Evolutionary conservation across 2,329 filamentous ascomycete genomes (phyloP), one percentile per base, ranked within the genome.

Genomic region (Diaporthe sp.): DNA sequence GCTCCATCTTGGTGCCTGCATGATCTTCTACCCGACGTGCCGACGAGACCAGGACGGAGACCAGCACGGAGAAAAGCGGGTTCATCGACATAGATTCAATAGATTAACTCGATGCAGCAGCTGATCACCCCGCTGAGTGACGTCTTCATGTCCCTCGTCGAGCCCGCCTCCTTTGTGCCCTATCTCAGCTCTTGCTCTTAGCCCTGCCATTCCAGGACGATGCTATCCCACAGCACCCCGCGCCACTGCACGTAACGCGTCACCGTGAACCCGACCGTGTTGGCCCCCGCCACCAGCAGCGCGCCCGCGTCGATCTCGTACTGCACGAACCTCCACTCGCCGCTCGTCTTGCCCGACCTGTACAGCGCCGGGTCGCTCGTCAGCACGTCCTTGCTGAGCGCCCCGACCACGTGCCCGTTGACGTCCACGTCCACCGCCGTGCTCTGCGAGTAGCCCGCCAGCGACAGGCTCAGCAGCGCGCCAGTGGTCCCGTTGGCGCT

Each of bases 281-380:
- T 82, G 15, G 49, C 57, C 15, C 81, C 79, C 49, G 76, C 44
- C 55, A 72, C 77, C 58, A 82, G 63, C 37, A 80, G 57, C 22
- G 60, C 67, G 12, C 42, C 61, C 6, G 75, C 76, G 10, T 78
- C 76, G 12, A 83, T 80, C 15, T 77, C 76, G 67, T 82, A 86
- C 80, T 89, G 85, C 34, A 87, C 83, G 28, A 86, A 81, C 72
- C 85, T 81, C 86, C 86, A 88, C 80, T 89, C 87, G 1, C 87
- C 87, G 7, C 85, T 86, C 34, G 81, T 80, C 9, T 86, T 89
- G 28, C 83, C 86, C 13, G 84, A 86, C n/a, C 87, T 83, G 79
- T 89, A 89, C 49, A 88, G 81, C 28, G 84, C 84, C 6, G 87
- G 87, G 76, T 88, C 87, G 51, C 80, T 87, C 39, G 83, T 73